Evolutionary conservation across 495 filamentous ascomycete species (phyloP).

Genomic region (Xylaria cubensis): DNA sequence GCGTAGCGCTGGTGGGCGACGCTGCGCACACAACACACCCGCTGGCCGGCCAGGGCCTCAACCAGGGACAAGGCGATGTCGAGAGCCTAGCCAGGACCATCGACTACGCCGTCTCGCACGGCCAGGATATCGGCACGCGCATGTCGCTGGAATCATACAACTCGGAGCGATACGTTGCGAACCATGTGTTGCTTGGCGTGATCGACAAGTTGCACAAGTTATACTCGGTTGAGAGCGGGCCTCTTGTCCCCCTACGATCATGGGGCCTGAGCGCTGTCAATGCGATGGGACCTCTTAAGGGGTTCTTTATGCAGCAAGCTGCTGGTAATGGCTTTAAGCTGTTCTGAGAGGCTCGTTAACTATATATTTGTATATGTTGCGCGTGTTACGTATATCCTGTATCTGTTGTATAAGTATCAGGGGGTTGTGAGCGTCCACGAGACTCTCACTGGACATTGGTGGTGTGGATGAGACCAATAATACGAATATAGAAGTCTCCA

Average conservation of each 20-base stretch:
- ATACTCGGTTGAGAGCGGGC: conserved; percentile 76
- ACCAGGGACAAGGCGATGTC: conserved; percentile 89
- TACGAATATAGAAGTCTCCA: not conserved
- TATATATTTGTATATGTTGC: not conserved
- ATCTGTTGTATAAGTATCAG: conserved; percentile 1
- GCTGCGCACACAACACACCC: conserved; percentile 96
- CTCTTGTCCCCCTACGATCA: conserved; percentile 77
- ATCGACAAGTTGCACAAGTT: conserved; percentile 95
- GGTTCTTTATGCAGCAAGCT: conserved; percentile 88
- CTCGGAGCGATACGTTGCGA: conserved; percentile 76
- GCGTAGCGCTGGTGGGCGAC: conserved; percentile 88
- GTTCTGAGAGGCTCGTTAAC: conserved; percentile 38
- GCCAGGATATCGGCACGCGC: conserved; percentile 79
- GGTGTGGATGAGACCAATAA: not conserved
- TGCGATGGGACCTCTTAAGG: conserved; percentile 78
- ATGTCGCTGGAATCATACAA: conserved; percentile 82
- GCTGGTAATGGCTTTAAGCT: conserved; percentile 64
- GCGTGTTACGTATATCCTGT: not conserved
- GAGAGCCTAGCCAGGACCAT: conserved; percentile 75
- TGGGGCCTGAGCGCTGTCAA: conserved; percentile 80
- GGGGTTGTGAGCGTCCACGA: not conserved
- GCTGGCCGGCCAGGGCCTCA: conserved; percentile 91
- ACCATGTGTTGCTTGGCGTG: conserved; percentile 85
- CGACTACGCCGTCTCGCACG: conserved; percentile 76
- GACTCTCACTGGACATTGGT: not conserved